A percentile compares a stretch with the other conserved stretches of the same genome.
These are phyloP conservation scores for Didymella exigua DNA, from an alignment of 2,329 filamentous ascomycete species.

Conservation along the genomic window DNA sequence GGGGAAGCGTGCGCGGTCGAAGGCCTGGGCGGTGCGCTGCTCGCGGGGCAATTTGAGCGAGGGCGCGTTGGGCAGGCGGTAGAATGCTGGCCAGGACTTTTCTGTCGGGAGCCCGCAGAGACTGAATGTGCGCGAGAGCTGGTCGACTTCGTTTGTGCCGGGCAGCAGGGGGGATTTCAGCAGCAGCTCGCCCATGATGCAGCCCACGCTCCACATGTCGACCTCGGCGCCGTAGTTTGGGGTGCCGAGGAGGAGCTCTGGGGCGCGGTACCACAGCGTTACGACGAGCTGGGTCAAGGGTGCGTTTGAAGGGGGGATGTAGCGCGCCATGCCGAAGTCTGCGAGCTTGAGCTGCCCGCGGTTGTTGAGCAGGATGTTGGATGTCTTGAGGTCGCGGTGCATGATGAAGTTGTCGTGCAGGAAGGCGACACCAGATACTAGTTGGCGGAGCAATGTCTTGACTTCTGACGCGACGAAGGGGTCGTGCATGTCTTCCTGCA, in stretches of 20 bases:
- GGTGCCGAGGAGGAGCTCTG: constrained; percentile 85
- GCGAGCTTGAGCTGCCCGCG: constrained; percentile 93
- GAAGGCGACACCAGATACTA: constrained; percentile 79
- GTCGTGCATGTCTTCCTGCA: constrained; percentile 92
- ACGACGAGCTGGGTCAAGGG: constrained; percentile 90
- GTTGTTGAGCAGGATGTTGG: constrained; percentile 83
- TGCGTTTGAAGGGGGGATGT: constrained; percentile 72
- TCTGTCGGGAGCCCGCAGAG: constrained; percentile 86
- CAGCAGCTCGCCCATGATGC: constrained; percentile 91
- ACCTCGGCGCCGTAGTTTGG: constrained; percentile 75
- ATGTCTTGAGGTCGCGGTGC: constrained; percentile 48
- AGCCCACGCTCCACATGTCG: constrained; percentile 96
- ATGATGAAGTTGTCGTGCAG: constrained; percentile 91
- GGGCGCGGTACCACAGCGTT: constrained; percentile 94
- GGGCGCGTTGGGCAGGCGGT: constrained; percentile 83
- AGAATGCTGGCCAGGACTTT: constrained; percentile 83
- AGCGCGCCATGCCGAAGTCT: constrained; percentile 97
- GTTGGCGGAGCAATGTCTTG: constrained; percentile 86
- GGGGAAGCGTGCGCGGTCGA: constrained; percentile 79
- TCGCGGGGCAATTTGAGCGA: constrained; percentile 67
- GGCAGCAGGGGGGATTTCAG: constrained; percentile 82
- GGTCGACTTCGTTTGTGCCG: constrained; percentile 90
- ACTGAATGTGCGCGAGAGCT: constrained; percentile 80
- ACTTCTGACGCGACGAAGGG: constrained; percentile 91
- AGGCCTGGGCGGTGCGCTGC: constrained; percentile 50